These are phyloP conservation scores for Bolboschoenoplectus hybrid DNA, from an alignment of 202 grass and related monocot genomes.

Conservation along the genomic window DNA sequence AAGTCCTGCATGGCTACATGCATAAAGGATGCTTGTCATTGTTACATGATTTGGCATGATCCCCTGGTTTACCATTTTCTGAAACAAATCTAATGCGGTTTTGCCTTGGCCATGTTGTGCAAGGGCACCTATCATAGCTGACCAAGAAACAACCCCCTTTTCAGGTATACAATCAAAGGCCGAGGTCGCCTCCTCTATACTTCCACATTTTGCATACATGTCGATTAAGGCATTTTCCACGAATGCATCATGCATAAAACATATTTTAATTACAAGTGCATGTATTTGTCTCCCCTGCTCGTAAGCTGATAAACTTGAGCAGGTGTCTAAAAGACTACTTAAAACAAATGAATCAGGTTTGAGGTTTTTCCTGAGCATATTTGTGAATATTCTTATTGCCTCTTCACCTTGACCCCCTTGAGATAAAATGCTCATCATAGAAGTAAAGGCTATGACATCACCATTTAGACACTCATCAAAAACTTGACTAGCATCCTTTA, in stretches of 20 bases:
- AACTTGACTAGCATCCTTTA: slow-evolving; percentile 52
- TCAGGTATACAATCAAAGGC: slow-evolving; percentile 63
- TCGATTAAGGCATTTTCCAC: slow-evolving; percentile 87
- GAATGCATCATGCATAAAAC: slow-evolving; percentile 71
- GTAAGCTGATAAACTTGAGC: slow-evolving; percentile 80
- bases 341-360: slow-evolving; percentile 82
- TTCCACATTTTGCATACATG: slow-evolving; percentile 93
- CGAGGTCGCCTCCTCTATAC: slow-evolving; percentile 73
- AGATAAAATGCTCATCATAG: slow-evolving; percentile 81
- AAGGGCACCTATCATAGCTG: slow-evolving; percentile 90
- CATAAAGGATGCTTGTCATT: slow-evolving; percentile 85
- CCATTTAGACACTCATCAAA: slow-evolving; percentile 62
- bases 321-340: slow-evolving; percentile 84
- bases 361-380: slow-evolving; percentile 70
- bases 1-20: slow-evolving; percentile 85
- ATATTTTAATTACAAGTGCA: slow-evolving; percentile 70
- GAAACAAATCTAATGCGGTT: slow-evolving; percentile 64
- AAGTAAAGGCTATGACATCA: slow-evolving; percentile 77
- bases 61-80: slow-evolving; percentile 65
- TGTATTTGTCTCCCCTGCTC: slow-evolving; percentile 95
- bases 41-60: slow-evolving; percentile 82
- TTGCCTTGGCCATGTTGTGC: slow-evolving; percentile 92
- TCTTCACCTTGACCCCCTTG: slow-evolving; percentile 75
- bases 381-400: slow-evolving; percentile 74
- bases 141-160: slow-evolving; percentile 89